Percentiles rank a stretch among this genome's conserved stretches.
phyloP scores from a whole-genome alignment of 345 rosid genomes.

The Corchorus olitorius region DNA sequence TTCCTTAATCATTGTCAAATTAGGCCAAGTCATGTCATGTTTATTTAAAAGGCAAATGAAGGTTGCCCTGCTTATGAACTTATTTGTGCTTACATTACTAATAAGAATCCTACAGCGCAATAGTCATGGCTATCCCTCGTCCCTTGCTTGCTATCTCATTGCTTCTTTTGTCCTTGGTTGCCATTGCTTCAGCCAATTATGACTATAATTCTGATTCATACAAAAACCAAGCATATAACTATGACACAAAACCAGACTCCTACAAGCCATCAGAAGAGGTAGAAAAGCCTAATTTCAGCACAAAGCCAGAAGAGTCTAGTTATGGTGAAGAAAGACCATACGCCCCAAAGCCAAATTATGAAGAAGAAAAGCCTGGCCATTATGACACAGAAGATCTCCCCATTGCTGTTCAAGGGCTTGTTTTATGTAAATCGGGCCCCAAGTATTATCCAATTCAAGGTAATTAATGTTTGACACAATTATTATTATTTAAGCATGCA shows the following conservation, averaged over 20 bases:
- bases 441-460: conserved; percentile 50
- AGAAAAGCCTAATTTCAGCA: not conserved
- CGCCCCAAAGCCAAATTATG: not conserved
- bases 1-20: not conserved
- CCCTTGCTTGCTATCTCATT: conserved; percentile 10
- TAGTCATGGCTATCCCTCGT: conserved; percentile 9
- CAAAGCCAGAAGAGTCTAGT: not conserved
- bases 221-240: not conserved
- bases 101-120: not conserved
- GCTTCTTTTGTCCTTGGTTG: conserved; percentile 12
- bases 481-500: too few relatives aligned
- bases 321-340: not conserved
- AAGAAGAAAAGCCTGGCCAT: not conserved
- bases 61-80: not conserved
- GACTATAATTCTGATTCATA: conserved; percentile 12
- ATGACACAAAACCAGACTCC: not conserved
- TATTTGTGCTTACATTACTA: not conserved
- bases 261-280: not conserved
- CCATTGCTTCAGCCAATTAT: not conserved
- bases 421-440: conserved; percentile 52
- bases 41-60: not conserved
- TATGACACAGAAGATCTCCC: conserved; percentile 20
- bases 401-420: conserved; percentile 53
- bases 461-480: conserved; percentile 21
- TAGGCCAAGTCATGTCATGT: not conserved